Evolutionary conservation across 2,329 filamentous ascomycete species (phyloP).

Genomic region (Colletotrichum liaoningense): DNA sequence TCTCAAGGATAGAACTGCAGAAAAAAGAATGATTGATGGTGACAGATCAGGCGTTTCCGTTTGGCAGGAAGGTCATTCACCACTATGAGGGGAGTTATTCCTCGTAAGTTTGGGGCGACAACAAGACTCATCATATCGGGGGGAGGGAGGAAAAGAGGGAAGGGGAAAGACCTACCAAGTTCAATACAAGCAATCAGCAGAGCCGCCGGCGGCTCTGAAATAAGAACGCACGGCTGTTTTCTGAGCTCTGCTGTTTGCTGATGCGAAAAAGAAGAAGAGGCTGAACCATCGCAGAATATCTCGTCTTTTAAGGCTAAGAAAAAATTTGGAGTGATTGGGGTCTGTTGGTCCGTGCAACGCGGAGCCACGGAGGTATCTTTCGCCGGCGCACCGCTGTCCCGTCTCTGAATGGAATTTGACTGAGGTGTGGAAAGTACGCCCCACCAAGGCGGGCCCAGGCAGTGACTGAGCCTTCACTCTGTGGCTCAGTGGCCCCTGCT

Average conservation of each 20-base stretch:
- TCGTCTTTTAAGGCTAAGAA: conserved; percentile 24
- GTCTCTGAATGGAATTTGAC: neutral
- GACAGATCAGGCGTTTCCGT: conserved; percentile 61
- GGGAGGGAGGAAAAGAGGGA: neutral
- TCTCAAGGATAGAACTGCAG: neutral
- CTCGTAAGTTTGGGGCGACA: conserved; percentile 64
- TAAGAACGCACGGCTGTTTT: conserved; percentile 16
- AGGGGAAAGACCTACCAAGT: conserved; percentile 34
- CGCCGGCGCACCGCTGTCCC: conserved; percentile 5
- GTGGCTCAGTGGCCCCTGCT: conserved; percentile 19
- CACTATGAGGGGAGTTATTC: conserved; percentile 58
- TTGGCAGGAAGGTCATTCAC: conserved; percentile 69
- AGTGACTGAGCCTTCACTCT: neutral
- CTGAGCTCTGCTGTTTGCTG: conserved; percentile 26
- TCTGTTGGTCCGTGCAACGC: conserved; percentile 19
- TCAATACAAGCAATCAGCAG: conserved; percentile 4
- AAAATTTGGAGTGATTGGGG: conserved; percentile 35
- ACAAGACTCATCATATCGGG: conserved; percentile 56
- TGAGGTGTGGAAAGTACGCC: neutral
- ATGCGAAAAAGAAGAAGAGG: conserved; percentile 5
- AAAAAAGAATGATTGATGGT: conserved; percentile 1
- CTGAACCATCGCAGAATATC: neutral
- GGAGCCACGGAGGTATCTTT: conserved; percentile 29
- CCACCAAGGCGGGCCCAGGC: neutral
- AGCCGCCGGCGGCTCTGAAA: conserved; percentile 10